phyloP scores from a whole-genome alignment of 208 protist species.

The Novymonas esmeraldas region DNA sequence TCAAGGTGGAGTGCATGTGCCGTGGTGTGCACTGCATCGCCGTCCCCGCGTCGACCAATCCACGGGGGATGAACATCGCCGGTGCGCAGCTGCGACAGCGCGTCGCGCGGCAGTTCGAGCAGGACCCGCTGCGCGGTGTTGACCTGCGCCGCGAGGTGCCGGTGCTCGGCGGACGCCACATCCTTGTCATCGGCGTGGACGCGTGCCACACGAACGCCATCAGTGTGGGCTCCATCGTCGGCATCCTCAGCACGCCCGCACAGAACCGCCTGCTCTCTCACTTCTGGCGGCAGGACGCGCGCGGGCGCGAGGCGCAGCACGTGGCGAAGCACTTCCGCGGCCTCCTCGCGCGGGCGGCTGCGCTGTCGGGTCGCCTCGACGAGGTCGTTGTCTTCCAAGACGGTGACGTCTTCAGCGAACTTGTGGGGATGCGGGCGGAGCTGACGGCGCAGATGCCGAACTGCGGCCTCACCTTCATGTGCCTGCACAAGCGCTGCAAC shows the following conservation, averaged over 20 bases:
- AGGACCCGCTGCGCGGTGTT: constrained; percentile 73
- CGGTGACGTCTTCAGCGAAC: constrained; percentile 83
- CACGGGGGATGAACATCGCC: constrained; percentile 39
- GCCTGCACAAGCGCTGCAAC: constrained; percentile 91
- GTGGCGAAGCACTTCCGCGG: constrained; percentile 62
- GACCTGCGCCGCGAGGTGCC: constrained; percentile 70
- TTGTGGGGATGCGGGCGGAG: constrained; percentile 60
- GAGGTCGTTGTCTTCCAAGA: constrained; percentile 91
- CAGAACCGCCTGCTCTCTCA: constrained; percentile 61
- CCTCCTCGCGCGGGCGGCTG: constrained; percentile 36
- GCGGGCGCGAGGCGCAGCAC: constrained; percentile 63
- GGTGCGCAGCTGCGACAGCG: constrained; percentile 47
- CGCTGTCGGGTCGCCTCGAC: constrained; percentile 72
- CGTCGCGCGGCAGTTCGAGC: constrained; percentile 62
- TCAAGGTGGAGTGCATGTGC: constrained; percentile 79
- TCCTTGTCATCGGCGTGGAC: constrained; percentile 87
- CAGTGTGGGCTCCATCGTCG: constrained; percentile 72
- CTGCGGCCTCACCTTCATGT: constrained; percentile 90
- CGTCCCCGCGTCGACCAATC: constrained; percentile 38
- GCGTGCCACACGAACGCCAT: constrained; percentile 79
- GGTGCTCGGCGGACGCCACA: constrained; percentile 43
- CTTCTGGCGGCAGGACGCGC: constrained; percentile 82
- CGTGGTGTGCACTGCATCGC: constrained; percentile 69
- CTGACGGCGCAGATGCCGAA: constrained; percentile 40
- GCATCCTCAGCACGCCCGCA: constrained; percentile 59